Conservation (phyloP, 805 yeast species). For the Saccharomycopsis selenospora region DNA sequence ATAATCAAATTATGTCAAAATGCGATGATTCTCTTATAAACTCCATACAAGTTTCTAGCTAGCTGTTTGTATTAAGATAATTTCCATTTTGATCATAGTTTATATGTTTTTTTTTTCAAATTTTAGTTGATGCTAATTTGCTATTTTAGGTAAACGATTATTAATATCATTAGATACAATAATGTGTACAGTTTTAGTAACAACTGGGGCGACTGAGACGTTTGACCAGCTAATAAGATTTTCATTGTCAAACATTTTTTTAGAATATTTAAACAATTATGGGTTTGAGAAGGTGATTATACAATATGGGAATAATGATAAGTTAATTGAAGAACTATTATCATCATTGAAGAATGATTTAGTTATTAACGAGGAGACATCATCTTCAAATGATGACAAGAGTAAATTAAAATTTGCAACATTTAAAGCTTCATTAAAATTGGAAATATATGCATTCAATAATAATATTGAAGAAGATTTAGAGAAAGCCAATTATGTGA, state of each 20-base stretch:
- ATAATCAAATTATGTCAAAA: too few relatives aligned
- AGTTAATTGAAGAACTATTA: slow-evolving; percentile 13
- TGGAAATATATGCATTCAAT: slow-evolving; percentile 44
- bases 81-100: too few relatives aligned
- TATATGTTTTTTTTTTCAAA: too few relatives aligned
- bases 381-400: slow-evolving; percentile 1
- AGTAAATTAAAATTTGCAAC: slow-evolving; percentile 1
- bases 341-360: slow-evolving; percentile 21
- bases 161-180: too few relatives aligned
- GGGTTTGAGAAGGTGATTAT: slow-evolving; percentile 40
- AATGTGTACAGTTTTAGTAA: slow-evolving; percentile 39
- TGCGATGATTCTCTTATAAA: too few relatives aligned
- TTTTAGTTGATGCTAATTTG: too few relatives aligned
- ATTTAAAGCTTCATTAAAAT: slow-evolving; percentile 21
- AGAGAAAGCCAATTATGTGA: slow-evolving; percentile 45
- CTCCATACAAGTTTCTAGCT: too few relatives aligned
- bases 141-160: too few relatives aligned
- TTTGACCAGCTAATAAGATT: slow-evolving; percentile 52
- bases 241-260: slow-evolving; percentile 32
- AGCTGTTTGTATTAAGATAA: too few relatives aligned
- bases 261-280: slow-evolving; percentile 28
- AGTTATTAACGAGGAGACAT: slow-evolving; percentile 8
- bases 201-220: slow-evolving; percentile 90
- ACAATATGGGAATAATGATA: slow-evolving; percentile 50
- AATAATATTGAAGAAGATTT: slow-evolving; percentile 38